Evolutionary conservation across 1,284 basidiomycete genomes (phyloP).

Genomic region (Heterobasidion parviporum): DNA sequence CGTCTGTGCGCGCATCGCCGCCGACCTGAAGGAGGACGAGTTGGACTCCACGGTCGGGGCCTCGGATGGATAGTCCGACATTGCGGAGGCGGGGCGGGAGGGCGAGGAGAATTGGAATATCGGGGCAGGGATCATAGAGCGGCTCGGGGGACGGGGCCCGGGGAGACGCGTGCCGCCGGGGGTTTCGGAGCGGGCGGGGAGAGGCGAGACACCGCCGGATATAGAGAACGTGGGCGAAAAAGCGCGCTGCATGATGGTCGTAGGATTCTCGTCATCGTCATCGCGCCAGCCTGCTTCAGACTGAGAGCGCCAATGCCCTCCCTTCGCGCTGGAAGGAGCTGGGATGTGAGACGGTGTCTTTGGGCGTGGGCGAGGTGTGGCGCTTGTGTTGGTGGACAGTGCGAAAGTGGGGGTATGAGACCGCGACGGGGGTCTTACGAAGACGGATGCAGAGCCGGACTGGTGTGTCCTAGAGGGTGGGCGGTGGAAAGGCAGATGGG

Average conservation of each 20-base stretch:
- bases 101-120: constrained; percentile 60
- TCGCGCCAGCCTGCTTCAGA: constrained; percentile 36
- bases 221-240: constrained; percentile 53
- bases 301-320: constrained; percentile 34
- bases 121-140: constrained; percentile 75
- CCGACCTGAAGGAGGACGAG: constrained; percentile 31
- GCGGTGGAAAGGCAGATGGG: constrained; percentile 22
- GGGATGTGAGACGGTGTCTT: constrained; percentile 75
- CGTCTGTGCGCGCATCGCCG: constrained; percentile 52
- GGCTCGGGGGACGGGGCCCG: constrained; percentile 67
- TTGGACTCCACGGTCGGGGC: constrained; percentile 29
- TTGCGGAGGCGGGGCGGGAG: constrained; percentile 61
- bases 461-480: constrained; percentile 16
- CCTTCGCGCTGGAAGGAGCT: constrained; percentile 26
- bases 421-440: constrained; percentile 25
- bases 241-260: constrained; percentile 46
- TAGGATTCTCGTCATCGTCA: constrained; percentile 32
- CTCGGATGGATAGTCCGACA: constrained; percentile 58
- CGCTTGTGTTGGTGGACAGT: constrained; percentile 19
- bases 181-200: constrained; percentile 26
- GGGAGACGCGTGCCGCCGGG: constrained; percentile 31
- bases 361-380: constrained; percentile 46
- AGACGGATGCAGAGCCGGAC: not conserved
- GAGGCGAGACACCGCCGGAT: constrained; percentile 19
- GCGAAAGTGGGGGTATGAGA: constrained; percentile 21